Conservation (phyloP, 805 yeast genomes). For the Ascoidea asiatica region DNA sequence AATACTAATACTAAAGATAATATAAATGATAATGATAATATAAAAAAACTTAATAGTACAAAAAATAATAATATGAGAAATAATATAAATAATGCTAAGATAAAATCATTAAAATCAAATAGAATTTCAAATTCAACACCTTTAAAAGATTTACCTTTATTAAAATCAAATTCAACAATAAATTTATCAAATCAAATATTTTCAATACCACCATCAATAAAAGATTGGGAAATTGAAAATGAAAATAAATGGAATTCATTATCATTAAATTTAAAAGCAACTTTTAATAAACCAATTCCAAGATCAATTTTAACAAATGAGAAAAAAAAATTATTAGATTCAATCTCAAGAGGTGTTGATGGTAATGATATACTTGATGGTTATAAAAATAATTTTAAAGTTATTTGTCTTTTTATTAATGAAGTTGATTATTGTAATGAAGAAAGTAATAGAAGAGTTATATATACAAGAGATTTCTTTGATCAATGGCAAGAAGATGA, state of each 20-base stretch:
- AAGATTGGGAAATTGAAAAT: slow-evolving; percentile 60
- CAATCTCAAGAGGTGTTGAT: slow-evolving; percentile 72
- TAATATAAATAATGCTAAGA: no score
- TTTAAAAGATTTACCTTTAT: no score
- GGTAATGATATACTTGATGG: slow-evolving; percentile 56
- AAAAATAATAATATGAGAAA: no score
- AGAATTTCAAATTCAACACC: no score
- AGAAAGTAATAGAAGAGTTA: slow-evolving; percentile 33
- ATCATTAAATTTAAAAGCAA: slow-evolving; percentile 44
- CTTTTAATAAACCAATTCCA: slow-evolving; percentile 65
- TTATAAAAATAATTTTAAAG: slow-evolving; percentile 49
- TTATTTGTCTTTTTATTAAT: slow-evolving; percentile 56
- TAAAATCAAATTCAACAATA: no score
- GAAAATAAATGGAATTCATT: slow-evolving; percentile 47
- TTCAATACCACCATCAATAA: slow-evolving; percentile 31
- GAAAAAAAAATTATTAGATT: slow-evolving; percentile 45
- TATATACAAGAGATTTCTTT: slow-evolving; percentile 37
- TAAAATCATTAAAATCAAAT: no score
- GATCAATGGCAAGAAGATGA: slow-evolving; percentile 69
- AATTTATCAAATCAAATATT: slow-evolving; percentile 10
- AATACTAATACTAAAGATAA: no score
- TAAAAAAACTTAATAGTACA: no score
- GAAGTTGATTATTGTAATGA: slow-evolving; percentile 55
- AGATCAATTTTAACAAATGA: slow-evolving; percentile 43
- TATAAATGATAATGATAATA: no score